These are phyloP conservation scores for Athelia psychrophila DNA, from an alignment of 1,284 basidiomycete species.

Conservation along the genomic window DNA sequence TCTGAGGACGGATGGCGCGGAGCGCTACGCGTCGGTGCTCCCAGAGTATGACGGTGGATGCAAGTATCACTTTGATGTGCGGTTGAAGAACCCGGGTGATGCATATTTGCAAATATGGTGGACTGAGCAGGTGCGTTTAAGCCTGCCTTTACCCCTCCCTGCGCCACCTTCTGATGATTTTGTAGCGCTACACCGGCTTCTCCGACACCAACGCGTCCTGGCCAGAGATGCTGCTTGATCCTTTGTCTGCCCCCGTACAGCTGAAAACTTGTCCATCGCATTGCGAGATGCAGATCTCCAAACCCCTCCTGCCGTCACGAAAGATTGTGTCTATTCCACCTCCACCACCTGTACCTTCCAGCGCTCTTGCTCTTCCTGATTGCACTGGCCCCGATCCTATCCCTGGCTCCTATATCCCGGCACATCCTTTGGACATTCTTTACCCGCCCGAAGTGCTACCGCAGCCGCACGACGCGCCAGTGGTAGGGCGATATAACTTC, in stretches of 20 bases:
- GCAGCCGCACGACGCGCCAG: not conserved
- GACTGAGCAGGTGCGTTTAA: not conserved
- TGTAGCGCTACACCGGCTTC: not conserved
- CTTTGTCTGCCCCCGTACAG: not conserved
- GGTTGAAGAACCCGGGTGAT: constrained; percentile 3
- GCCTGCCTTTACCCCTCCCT: not conserved
- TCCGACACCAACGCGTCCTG: not conserved
- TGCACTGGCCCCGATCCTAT: constrained; percentile 4
- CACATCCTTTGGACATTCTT: constrained; percentile 2
- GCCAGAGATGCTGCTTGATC: not conserved
- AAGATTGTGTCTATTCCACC: not conserved
- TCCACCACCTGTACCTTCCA: not conserved
- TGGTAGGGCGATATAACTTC: constrained; percentile 3
- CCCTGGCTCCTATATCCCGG: constrained; percentile 3
- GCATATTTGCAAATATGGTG: not conserved
- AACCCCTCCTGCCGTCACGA: not conserved
- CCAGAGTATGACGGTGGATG: constrained; percentile 4
- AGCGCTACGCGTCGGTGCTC: constrained; percentile 1
- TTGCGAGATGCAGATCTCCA: not conserved
- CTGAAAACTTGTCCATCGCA: not conserved
- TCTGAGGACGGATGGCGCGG: constrained; percentile 3
- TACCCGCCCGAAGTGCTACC: not conserved
- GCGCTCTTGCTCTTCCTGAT: not conserved
- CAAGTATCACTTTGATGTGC: constrained; percentile 4
- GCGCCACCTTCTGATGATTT: not conserved